Evolutionary conservation across 2,329 filamentous ascomycete genomes (phyloP).

Genomic region (Phoma sp.): DNA sequence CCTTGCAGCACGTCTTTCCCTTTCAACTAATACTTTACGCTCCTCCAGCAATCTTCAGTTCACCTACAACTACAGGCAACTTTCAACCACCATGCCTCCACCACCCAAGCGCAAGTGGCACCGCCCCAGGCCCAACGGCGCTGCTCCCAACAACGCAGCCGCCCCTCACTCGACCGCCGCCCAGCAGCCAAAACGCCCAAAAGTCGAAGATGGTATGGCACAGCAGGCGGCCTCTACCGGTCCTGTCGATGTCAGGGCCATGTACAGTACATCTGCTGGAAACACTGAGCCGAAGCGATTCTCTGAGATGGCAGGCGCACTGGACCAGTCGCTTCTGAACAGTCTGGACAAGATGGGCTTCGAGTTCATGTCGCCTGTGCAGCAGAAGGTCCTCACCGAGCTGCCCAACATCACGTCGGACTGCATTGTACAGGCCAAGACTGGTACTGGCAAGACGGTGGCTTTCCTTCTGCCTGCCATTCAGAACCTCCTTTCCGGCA

Average conservation of each 20-base stretch:
- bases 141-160: constrained; percentile 13
- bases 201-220: constrained; percentile 20
- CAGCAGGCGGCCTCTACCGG: constrained; percentile 13
- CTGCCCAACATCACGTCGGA: constrained; percentile 59
- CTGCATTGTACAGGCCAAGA: constrained; percentile 63
- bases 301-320: constrained; percentile 33
- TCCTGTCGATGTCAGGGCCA: constrained; percentile 31
- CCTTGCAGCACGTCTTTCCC: constrained; percentile 25
- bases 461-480: constrained; percentile 58
- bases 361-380: constrained; percentile 61
- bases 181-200: constrained; percentile 36
- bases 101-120: constrained; percentile 37
- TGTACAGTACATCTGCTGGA: constrained; percentile 34
- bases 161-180: constrained; percentile 26
- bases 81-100: constrained; percentile 27
- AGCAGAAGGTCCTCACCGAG: constrained; percentile 61
- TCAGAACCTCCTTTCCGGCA: constrained; percentile 52
- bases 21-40: constrained; percentile 30
- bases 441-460: constrained; percentile 60
- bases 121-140: constrained; percentile 23
- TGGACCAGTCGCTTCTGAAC: constrained; percentile 39
- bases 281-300: constrained; percentile 35
- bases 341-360: constrained; percentile 49
- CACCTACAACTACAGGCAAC: constrained; percentile 24
- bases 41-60: constrained; percentile 18